These are phyloP conservation scores for Verruconis gallopava DNA, from an alignment of 2,329 filamentous ascomycete species.

Conservation along the genomic window DNA sequence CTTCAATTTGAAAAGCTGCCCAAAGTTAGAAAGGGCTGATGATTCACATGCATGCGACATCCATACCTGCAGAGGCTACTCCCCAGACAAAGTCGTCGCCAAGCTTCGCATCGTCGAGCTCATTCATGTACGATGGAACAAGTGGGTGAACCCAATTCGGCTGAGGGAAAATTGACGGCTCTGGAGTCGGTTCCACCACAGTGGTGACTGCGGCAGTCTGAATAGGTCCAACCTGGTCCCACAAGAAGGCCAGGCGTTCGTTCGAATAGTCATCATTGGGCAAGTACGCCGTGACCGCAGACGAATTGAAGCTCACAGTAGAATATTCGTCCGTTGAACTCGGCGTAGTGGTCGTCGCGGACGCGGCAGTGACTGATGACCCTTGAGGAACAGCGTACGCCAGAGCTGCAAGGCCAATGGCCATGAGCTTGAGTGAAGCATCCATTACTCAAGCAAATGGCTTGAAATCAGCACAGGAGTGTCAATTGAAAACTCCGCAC, in stretches of 20 bases:
- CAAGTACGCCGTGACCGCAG: not conserved
- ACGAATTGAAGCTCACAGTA: not conserved
- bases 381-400: not conserved
- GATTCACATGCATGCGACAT: not conserved
- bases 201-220: constrained; percentile 17
- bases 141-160: constrained; percentile 27
- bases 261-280: not conserved
- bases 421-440: constrained; percentile 1
- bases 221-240: not conserved
- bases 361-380: not conserved
- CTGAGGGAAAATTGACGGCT: constrained; percentile 26
- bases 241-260: not conserved
- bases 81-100: constrained; percentile 32
- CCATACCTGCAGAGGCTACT: constrained; percentile 24
- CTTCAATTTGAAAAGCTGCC: constrained; percentile 29
- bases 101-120: constrained; percentile 25
- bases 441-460: no score
- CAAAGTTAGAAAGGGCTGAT: constrained; percentile 10
- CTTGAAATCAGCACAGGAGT: no score
- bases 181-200: constrained; percentile 27
- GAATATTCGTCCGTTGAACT: not conserved
- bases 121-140: constrained; percentile 23
- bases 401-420: not conserved
- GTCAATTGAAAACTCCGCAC: no score
- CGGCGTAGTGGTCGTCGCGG: not conserved